Percentiles rank a stretch among this genome's conserved stretches.
Conservation (phyloP, 2,329 filamentous ascomycete species). For the Ciborinia camelliae region DNA sequence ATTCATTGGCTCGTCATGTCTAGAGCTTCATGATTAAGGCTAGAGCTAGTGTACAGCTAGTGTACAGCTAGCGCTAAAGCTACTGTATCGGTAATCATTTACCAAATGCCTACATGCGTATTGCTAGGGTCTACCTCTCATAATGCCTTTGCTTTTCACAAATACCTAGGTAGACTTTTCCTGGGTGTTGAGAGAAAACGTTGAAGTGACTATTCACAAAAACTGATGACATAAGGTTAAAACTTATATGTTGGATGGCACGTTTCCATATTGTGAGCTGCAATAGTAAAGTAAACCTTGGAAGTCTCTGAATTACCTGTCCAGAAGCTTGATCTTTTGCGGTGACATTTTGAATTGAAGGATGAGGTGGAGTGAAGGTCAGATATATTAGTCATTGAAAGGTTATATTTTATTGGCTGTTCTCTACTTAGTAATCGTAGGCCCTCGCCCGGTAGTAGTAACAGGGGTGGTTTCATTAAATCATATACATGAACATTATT, state of each 20-base stretch:
- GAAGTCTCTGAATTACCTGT: not conserved
- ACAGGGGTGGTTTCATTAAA: no score
- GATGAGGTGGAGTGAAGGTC: not conserved
- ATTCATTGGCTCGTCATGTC: not conserved
- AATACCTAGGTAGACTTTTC: not conserved
- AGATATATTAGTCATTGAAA: not conserved
- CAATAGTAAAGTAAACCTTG: no score
- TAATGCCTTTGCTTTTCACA: not conserved
- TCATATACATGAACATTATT: no score
- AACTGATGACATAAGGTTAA: no score
- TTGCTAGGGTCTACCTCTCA: not conserved
- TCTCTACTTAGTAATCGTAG: no score
- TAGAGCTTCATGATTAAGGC: not conserved
- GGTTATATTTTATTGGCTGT: not conserved
- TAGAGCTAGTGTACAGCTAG: no score
- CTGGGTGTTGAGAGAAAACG: not conserved
- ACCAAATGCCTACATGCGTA: not conserved
- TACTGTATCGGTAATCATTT: not conserved
- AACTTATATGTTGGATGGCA: not conserved
- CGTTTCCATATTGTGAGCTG: no score
- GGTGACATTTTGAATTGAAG: no score
- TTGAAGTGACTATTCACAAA: accelerated
- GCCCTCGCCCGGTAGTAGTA: no score
- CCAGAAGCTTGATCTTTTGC: not conserved
- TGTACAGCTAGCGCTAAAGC: no score